These are phyloP conservation scores for Phytopythium oedochilum DNA, from an alignment of 352 stramenopile genomes.

Conservation along the genomic window DNA sequence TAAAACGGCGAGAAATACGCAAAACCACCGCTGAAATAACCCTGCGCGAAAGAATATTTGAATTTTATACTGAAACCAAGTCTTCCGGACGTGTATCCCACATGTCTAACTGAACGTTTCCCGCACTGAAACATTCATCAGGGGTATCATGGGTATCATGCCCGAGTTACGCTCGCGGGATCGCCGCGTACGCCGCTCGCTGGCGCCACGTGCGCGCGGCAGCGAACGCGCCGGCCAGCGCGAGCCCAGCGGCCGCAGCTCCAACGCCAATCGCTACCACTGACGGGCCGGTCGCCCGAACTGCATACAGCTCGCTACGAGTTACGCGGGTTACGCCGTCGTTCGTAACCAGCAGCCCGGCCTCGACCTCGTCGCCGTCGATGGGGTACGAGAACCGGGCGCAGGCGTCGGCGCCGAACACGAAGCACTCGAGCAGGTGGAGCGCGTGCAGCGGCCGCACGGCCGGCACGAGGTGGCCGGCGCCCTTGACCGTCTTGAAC, in stretches of 20 bases:
- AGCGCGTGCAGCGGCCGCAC: conserved; percentile 68
- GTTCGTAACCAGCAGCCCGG: neutral
- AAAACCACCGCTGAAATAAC: no score
- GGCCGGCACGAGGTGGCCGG: conserved; percentile 87
- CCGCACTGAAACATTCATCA: no score
- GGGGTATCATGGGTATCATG: no score
- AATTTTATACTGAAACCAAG: no score
- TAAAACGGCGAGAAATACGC: no score
- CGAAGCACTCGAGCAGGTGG: conserved; percentile 82
- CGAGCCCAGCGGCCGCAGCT: neutral
- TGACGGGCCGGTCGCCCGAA: no score
- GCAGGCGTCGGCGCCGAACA: conserved; percentile 54
- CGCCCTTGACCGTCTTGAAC: conserved; percentile 91
- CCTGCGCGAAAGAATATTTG: no score
- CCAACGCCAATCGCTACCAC: neutral
- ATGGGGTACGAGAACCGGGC: conserved; percentile 44
- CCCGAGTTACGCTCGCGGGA: neutral
- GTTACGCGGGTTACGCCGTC: no score
- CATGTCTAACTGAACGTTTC: no score
- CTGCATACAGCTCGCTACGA: no score
- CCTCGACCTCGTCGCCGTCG: conserved; percentile 19
- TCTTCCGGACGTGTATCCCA: no score
- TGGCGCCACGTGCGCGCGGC: neutral
- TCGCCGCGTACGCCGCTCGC: neutral
- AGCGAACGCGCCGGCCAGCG: neutral